Conservation (phyloP, 352 stramenopile genomes). For the Phytophthora fragariaefolia region DNA sequence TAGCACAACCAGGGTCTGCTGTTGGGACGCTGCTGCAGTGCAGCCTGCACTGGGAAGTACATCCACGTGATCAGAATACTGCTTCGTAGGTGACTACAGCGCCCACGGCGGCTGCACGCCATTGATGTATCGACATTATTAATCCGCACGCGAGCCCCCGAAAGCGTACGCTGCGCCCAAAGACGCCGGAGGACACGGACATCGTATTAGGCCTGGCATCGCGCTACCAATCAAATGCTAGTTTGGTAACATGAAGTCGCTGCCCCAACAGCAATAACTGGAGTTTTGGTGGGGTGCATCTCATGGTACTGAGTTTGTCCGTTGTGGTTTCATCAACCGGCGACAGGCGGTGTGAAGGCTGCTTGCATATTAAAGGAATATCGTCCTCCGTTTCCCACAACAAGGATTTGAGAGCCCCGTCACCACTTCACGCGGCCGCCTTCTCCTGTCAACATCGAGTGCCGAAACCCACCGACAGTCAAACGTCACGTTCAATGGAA, state of each 20-base stretch:
- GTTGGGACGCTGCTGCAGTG: no score
- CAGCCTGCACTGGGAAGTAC: no score
- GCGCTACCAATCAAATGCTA: no score
- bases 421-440: background rate
- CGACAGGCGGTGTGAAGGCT: background rate
- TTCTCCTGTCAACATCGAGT: background rate
- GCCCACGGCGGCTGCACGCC: no score
- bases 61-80: no score
- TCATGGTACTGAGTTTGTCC: background rate
- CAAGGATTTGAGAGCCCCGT: background rate
- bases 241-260: background rate
- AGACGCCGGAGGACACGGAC: no score
- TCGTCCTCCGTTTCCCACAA: background rate
- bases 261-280: slow-evolving; percentile 1
- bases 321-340: background rate
- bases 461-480: background rate
- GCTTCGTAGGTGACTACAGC: no score
- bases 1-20: no score
- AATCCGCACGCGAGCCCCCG: no score
- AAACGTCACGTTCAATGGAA: background rate
- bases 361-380: background rate
- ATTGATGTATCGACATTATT: no score
- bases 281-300: background rate
- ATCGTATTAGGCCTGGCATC: no score
- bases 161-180: no score